Evolutionary conservation across 345 rosid genomes (phyloP).

Genomic region (Dipteronia dyeriana): DNA sequence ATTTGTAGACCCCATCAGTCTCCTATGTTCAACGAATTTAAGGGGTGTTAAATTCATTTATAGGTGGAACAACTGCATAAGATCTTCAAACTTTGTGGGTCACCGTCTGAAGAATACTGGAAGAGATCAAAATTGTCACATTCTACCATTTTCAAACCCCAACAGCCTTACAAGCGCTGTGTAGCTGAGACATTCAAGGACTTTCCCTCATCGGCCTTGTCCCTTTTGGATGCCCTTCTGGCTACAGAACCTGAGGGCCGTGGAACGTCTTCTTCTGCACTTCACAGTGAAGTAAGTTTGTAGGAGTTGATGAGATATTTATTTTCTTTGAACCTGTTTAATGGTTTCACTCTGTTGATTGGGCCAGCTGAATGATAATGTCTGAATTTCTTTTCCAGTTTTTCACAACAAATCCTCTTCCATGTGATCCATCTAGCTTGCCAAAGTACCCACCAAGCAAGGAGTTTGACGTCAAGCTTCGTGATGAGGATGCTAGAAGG

Average conservation of each 20-base stretch:
- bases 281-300: constrained; percentile 41
- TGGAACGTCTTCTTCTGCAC: constrained; percentile 49
- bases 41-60: neutral
- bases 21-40: neutral
- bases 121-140: constrained; percentile 57
- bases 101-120: constrained; percentile 62
- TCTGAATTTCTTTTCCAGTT: constrained; percentile 35
- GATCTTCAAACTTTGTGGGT: constrained; percentile 66
- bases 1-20: neutral
- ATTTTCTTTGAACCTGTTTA: neutral
- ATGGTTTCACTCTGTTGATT: neutral
- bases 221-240: constrained; percentile 46
- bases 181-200: constrained; percentile 49
- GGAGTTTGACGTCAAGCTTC: constrained; percentile 51
- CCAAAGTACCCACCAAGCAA: constrained; percentile 58
- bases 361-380: neutral
- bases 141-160: constrained; percentile 60
- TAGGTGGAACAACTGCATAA: constrained; percentile 67
- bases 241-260: constrained; percentile 52
- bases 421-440: constrained; percentile 52
- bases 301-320: neutral
- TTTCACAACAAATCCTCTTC: constrained; percentile 51
- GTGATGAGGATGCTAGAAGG: constrained; percentile 50
- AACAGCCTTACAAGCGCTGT: constrained; percentile 54
- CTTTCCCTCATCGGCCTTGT: constrained; percentile 46